These are phyloP conservation scores for Zymoseptoria brevis DNA, from an alignment of 2,329 filamentous ascomycete genomes.

Conservation along the genomic window DNA sequence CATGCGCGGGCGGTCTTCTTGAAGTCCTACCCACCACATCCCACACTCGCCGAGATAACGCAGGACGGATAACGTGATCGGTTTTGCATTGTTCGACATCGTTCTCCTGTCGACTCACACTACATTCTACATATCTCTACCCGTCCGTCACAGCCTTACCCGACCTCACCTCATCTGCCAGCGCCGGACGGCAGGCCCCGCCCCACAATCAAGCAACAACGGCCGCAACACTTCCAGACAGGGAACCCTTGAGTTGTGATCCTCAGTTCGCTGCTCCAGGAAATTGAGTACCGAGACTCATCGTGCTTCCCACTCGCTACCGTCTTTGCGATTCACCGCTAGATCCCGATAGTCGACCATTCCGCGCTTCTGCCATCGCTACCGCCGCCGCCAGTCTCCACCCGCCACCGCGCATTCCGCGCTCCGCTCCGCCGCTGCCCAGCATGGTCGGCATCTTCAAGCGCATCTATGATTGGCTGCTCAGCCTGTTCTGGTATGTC, in stretches of 20 bases:
- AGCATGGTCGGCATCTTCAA: slow-evolving; percentile 87
- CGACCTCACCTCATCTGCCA: not conserved
- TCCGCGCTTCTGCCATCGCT: not conserved
- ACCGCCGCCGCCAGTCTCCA: not conserved
- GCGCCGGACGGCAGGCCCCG: not conserved
- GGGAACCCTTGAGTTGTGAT: slow-evolving; percentile 4
- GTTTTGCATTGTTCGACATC: not conserved
- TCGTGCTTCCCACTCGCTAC: not conserved
- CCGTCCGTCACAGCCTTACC: not conserved
- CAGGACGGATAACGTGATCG: not conserved
- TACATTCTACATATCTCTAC: not conserved
- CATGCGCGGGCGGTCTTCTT: not conserved
- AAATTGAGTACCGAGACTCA: not conserved
- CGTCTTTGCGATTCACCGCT: slow-evolving; percentile 1
- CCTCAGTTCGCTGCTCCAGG: not conserved
- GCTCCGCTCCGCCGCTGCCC: slow-evolving; percentile 12
- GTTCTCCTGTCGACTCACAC: not conserved
- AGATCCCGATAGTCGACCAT: not conserved
- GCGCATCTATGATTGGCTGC: slow-evolving; percentile 94
- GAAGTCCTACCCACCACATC: not conserved
- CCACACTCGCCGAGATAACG: not conserved
- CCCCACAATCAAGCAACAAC: not conserved
- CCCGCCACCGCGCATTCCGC: not conserved
- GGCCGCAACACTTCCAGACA: not conserved
- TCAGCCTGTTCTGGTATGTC: slow-evolving; percentile 91